Percentiles rank a stretch among this genome's conserved stretches.
Conservation (phyloP, 371 early-diverging fungal species). For the Scutellospora calospora region DNA sequence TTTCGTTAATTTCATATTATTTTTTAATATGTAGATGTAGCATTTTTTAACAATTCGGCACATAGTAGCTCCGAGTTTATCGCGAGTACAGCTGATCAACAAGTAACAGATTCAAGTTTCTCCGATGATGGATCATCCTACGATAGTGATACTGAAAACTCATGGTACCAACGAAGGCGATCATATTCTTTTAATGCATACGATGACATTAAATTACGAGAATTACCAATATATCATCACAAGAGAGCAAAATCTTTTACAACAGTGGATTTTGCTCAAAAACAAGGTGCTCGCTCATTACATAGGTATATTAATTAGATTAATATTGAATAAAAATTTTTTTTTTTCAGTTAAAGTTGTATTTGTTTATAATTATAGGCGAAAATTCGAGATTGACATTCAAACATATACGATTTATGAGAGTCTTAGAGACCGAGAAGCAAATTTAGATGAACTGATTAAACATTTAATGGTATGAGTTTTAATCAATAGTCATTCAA, state of each 20-base stretch:
- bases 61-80: not conserved
- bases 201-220: not conserved
- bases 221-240: not conserved
- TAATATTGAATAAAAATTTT: not conserved
- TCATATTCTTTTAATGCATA: slow-evolving; percentile 15
- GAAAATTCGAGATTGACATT: slow-evolving; percentile 21
- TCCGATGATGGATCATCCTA: not conserved
- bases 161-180: not conserved
- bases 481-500: not conserved
- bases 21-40: too few species aligned
- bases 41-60: not conserved
- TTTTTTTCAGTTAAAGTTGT: not conserved
- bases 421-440: slow-evolving; percentile 21
- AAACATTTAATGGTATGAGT: slow-evolving; percentile 17
- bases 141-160: not conserved
- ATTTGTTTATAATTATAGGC: not conserved
- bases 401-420: slow-evolving; percentile 39
- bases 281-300: not conserved
- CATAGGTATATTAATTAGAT: not conserved
- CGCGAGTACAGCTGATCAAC: not conserved
- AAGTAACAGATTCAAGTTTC: not conserved
- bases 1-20: not conserved
- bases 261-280: not conserved
- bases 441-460: not conserved
- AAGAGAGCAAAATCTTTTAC: slow-evolving; percentile 24